Evolutionary conservation across 2,329 filamentous ascomycete genomes (phyloP).

Genomic region (Emergomyces orientalis): DNA sequence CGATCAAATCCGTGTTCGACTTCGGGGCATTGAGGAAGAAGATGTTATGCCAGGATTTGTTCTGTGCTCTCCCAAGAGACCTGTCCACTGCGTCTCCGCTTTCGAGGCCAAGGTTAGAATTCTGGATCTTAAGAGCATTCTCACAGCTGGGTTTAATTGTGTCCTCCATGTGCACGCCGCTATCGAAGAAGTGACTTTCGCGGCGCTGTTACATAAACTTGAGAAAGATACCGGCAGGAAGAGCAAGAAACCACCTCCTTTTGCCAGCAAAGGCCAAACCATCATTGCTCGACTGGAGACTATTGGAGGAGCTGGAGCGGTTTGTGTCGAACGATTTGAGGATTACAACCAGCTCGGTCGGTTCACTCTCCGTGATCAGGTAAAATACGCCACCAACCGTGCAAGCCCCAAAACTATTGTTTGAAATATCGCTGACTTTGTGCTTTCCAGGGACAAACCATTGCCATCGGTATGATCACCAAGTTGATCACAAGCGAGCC

Average conservation of each 20-base stretch:
- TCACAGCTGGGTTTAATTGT: constrained; percentile 93
- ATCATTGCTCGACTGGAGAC: constrained; percentile 91
- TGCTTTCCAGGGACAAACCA: constrained; percentile 74
- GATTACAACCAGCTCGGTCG: constrained; percentile 91
- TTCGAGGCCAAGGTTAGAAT: constrained; percentile 98
- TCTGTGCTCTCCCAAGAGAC: constrained; percentile 84
- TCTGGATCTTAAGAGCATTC: constrained; percentile 85
- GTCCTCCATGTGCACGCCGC: constrained; percentile 95
- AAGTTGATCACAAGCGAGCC: constrained; percentile 57
- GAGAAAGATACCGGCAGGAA: constrained; percentile 90
- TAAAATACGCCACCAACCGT: constrained; percentile 34
- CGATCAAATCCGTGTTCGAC: constrained; percentile 85
- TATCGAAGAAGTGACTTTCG: constrained; percentile 94
- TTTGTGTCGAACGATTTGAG: constrained; percentile 91
- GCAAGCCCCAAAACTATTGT: constrained; percentile 14
- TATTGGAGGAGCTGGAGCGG: constrained; percentile 70
- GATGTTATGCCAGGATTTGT: constrained; percentile 94
- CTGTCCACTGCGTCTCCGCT: constrained; percentile 77
- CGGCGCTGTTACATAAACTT: constrained; percentile 77
- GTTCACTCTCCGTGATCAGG: constrained; percentile 82
- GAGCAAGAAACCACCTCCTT: constrained; percentile 86
- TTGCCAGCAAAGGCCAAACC: constrained; percentile 68
- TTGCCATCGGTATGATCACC: constrained; percentile 98
- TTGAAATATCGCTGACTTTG: constrained; percentile 12
- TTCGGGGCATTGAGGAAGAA: constrained; percentile 94